Conservation (phyloP, 108 stramenopile species). For the Stephanodiscus minutulus region DNA sequence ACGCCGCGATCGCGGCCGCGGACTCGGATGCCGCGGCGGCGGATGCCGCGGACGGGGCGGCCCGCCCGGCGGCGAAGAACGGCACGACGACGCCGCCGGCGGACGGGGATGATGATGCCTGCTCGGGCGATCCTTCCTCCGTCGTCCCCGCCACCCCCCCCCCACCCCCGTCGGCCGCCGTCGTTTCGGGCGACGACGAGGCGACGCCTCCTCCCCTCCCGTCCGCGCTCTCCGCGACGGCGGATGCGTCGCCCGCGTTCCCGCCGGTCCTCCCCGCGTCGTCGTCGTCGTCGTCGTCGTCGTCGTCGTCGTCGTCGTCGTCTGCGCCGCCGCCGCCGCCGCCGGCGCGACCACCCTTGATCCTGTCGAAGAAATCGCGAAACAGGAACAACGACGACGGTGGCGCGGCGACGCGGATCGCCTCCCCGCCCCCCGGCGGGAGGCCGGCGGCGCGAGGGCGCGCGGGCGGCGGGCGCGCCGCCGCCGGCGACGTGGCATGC, state of each 20-base stretch:
- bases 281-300: not conserved
- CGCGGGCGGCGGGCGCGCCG: no score
- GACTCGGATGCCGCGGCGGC: not conserved
- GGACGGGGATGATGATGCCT: no score
- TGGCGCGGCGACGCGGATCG: not conserved
- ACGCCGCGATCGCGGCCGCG: not conserved
- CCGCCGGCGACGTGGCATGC: not conserved
- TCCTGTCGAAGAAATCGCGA: conserved; percentile 30
- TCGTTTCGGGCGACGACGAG: not conserved
- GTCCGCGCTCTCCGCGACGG: not conserved
- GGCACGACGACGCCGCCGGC: no score
- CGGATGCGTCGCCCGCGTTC: not conserved
- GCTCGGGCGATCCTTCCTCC: not conserved
- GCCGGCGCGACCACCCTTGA: conserved; percentile 8
- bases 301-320: not conserved
- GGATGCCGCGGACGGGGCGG: not conserved
- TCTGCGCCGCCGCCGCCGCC: not conserved
- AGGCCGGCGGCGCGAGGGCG: not conserved
- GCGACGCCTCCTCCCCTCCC: not conserved
- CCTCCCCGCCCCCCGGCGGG: no score
- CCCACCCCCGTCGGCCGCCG: not conserved
- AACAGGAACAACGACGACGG: conserved; percentile 32
- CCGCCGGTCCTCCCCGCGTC: not conserved
- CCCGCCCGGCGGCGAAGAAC: not conserved
- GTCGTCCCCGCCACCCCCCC: no score